Evolutionary conservation across 176 grass and related monocot species (phyloP), one percentile per base, ranked within the genome.

Genomic region (Melocanna baccifera): DNA sequence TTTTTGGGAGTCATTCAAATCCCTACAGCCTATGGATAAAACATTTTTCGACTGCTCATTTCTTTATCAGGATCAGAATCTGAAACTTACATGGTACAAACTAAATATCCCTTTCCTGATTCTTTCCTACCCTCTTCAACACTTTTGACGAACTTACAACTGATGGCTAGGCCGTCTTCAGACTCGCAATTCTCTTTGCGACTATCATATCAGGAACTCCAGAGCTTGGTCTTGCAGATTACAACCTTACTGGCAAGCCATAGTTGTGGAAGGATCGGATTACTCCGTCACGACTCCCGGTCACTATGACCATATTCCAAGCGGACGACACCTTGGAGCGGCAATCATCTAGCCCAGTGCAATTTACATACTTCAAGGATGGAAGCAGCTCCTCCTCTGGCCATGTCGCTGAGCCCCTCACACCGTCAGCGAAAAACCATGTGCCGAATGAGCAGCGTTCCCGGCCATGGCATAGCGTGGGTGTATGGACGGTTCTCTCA

Each of bases 251-350:
- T 12, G 94, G 94, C 58, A 94, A 81, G n/a, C 91, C 94, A 50
- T 90, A 93, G 80, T 92, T 97, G 64, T 94, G 91, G 85, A 97
- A 97, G n/a, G 91, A 90, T 15, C 89, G 79, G 69, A 97, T 88
- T 30, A 91, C 76, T 3, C 94, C 94, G 63, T 90, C 94, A 80
- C 68, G 28, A 58, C 91, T 78, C 12, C 81, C 94, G 3, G 94
- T 97, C 48, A 94, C 75, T 29, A 97, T 62, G 37, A 93, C 89
- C 19, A 12, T 46, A 57, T 86, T 90, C 94, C 94, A 97, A 13
- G 87, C 75, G 12, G 89, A 80, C 34, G 74, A 76, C 2, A 84
- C 78, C 67, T 40, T 62, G 82, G 37, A 7, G 8, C 61, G 45
- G 77, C 69, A 74, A 6, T 28, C 43, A 32, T 80, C 57, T 26